Base-by-base conservation (phyloP, 2,329 filamentous ascomycete species). In the Fusarium nurragi region DNA sequence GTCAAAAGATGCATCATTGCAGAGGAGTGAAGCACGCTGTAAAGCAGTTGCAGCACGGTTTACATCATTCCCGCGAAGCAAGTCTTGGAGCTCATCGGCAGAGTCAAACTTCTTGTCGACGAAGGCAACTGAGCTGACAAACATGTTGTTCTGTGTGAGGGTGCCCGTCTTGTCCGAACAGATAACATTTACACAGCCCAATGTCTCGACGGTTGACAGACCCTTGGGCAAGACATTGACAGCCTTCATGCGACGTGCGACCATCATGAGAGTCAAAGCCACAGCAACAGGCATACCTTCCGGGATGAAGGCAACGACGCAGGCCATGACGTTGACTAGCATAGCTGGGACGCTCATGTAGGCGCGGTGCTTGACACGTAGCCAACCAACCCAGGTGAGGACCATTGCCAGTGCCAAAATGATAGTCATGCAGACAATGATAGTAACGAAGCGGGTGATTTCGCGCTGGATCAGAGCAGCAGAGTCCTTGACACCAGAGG, bases 261-360 rank as follows among this genome's bases (percentile, higher is more conserved):
- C 74, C 73, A 80, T 76, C 76, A 80, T 78, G 1, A 81, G 71
- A 0, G 78, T 80, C 26, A 79, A 56, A 0, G 78, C 74, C 2
- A 79, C 78, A 11, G 69, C 77, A 6, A 78, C 75, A 1, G 78
- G 77, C 71, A 80, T 76, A 32, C 78, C 78, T 54, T 80, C 78
- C 0, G 78, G 77, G 6, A 79, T 77, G 43, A 77, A 78, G 3
- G 77, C 77, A 4, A 79, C 77, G 18, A 80, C 65, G 18, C 78
- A 79, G 16, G 78, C 77, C 76, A 82, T 80, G 49, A 79, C 77
- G n/a, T 80, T 77, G 71, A 80, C 78, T 2, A 82, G 71, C 76
- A 81, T 80, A 0, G 74, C 75, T 19, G 79, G 78, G 8, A 80
- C 77, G 26, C 74, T 77, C 73, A 82, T 78, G 71, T 75, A 81